Evolutionary conservation across 352 stramenopile genomes (phyloP).

Genomic region (Elongisporangium prolatum): DNA sequence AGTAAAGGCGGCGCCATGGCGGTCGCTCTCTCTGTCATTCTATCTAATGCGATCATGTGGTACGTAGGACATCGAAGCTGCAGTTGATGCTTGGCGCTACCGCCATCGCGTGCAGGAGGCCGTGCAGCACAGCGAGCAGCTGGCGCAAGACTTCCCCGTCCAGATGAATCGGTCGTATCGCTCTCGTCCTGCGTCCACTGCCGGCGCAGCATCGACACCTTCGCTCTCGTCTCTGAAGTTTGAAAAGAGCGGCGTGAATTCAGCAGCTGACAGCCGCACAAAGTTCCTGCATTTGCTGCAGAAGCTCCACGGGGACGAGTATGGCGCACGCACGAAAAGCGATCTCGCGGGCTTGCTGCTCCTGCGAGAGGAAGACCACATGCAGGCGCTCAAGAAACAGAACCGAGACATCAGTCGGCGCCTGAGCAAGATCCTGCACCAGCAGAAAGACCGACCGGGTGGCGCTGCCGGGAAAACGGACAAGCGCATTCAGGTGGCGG

Average conservation of each 20-base stretch:
- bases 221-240: not conserved
- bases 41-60: not conserved
- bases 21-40: not conserved
- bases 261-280: conserved; percentile 24
- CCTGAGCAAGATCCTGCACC: conserved; percentile 26
- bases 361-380: conserved; percentile 29
- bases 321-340: conserved; percentile 29
- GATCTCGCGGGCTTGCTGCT: conserved; percentile 1
- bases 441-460: conserved; percentile 8
- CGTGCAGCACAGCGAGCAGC: conserved; percentile 33
- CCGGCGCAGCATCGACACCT: not conserved
- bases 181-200: not conserved
- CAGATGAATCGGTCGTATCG: conserved; percentile 13
- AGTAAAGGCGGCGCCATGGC: not conserved
- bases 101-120: conserved; percentile 46
- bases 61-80: conserved; percentile 33
- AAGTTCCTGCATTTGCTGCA: conserved; percentile 34
- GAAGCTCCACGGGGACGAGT: conserved; percentile 38
- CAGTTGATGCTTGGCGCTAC: conserved; percentile 45
- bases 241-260: conserved; percentile 3
- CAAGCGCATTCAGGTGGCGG: not conserved
- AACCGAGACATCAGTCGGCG: conserved; percentile 28
- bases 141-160: conserved; percentile 38
- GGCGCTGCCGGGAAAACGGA: not conserved
- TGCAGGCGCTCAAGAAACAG: conserved; percentile 22